Percentiles rank a stretch among this genome's conserved stretches.
These are phyloP conservation scores for Epichloe sp. DNA, from an alignment of 2,329 filamentous ascomycete species.

Conservation along the genomic window DNA sequence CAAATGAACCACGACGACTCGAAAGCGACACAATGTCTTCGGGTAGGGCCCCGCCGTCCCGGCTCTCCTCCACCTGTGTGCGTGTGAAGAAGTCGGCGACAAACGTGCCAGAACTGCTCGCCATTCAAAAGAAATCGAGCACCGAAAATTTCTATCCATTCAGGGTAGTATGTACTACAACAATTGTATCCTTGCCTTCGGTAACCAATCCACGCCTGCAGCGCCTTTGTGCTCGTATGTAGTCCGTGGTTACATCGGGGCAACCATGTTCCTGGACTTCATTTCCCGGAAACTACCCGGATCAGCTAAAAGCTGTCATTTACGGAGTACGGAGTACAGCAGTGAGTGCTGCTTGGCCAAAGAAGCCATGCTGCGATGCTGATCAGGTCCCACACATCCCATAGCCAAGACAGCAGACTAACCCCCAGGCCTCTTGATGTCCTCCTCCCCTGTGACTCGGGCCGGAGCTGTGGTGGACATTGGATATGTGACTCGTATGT, in stretches of 20 bases:
- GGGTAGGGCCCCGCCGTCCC: not conserved
- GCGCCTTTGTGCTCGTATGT: not conserved
- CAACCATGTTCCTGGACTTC: not conserved
- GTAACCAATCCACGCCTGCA: conserved; percentile 2
- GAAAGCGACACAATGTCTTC: not conserved
- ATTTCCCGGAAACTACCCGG: conserved; percentile 6
- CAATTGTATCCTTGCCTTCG: not conserved
- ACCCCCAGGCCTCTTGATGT: no score
- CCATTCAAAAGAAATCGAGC: not conserved
- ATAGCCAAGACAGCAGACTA: no score
- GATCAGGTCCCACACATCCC: no score
- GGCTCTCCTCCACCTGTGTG: no score
- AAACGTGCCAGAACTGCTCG: not conserved
- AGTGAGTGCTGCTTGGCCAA: no score
- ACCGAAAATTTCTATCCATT: not conserved
- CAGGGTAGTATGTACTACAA: not conserved
- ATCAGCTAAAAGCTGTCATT: not conserved
- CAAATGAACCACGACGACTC: not conserved
- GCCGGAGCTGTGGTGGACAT: no score
- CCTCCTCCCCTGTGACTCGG: no score
- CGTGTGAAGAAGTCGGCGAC: not conserved
- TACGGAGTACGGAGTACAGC: not conserved
- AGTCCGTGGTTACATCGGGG: not conserved
- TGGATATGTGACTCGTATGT: no score
- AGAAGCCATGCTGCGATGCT: no score